Conservation (phyloP, 805 yeast species). For the Ogataea pini region DNA sequence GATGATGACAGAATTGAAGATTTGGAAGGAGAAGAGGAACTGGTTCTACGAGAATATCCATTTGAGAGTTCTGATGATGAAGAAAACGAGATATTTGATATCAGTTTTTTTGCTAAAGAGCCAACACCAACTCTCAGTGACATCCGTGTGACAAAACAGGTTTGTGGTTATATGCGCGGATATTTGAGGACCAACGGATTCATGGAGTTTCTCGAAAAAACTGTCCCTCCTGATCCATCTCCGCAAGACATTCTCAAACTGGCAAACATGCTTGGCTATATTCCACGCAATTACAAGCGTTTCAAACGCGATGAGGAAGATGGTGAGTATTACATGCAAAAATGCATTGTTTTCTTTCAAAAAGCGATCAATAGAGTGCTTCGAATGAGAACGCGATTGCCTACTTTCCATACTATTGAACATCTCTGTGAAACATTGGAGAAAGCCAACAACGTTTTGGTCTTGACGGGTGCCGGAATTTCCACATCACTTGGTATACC, state of each 20-base stretch:
- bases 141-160: constrained; percentile 40
- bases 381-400: constrained; percentile 54
- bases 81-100: constrained; percentile 7
- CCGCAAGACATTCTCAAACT: constrained; percentile 57
- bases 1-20: constrained; percentile 7
- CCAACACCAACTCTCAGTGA: constrained; percentile 24
- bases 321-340: constrained; percentile 21
- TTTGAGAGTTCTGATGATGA: constrained; percentile 6
- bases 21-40: constrained; percentile 9
- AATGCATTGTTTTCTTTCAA: constrained; percentile 52
- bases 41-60: constrained; percentile 10
- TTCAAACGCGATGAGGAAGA: constrained; percentile 14
- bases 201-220: constrained; percentile 45
- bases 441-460: constrained; percentile 62
- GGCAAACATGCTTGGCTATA: constrained; percentile 63
- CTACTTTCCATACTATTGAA: constrained; percentile 56
- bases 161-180: constrained; percentile 47
- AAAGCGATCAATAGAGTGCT: constrained; percentile 66
- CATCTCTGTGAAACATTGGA: constrained; percentile 55
- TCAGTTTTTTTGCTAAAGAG: constrained; percentile 18
- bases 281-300: constrained; percentile 25
- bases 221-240: constrained; percentile 60
- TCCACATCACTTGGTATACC: constrained; percentile 90
- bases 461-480: constrained; percentile 91
- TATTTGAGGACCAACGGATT: constrained; percentile 68